These are phyloP conservation scores for Rhodomyrtus tomentosa DNA, from an alignment of 345 rosid genomes.

Conservation along the genomic window DNA sequence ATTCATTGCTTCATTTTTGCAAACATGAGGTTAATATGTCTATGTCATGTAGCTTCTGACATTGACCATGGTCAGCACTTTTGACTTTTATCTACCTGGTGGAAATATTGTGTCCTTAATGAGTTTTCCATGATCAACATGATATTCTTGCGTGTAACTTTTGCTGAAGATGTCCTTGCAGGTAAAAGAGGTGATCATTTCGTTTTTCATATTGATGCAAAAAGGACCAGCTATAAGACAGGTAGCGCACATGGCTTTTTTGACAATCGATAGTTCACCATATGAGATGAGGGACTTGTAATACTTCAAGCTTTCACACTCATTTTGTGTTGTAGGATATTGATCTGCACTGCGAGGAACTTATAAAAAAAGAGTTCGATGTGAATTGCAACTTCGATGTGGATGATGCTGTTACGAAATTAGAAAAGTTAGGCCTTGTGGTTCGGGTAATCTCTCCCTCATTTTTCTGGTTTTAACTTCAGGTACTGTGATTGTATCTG, in stretches of 20 bases:
- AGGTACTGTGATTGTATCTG: background rate
- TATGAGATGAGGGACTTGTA: background rate
- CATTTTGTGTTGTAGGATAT: slow-evolving; percentile 24
- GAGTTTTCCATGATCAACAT: background rate
- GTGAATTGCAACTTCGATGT: slow-evolving; percentile 65
- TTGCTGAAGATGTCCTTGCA: slow-evolving; percentile 6
- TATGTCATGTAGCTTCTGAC: background rate
- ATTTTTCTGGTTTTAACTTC: background rate
- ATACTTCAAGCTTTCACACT: background rate
- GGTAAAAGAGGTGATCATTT: slow-evolving; percentile 84
- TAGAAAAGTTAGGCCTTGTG: slow-evolving; percentile 57
- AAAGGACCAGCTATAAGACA: slow-evolving; percentile 35
- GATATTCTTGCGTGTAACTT: background rate
- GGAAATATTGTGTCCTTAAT: background rate
- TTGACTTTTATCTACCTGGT: background rate
- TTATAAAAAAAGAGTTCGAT: slow-evolving; percentile 41
- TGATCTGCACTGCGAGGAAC: slow-evolving; percentile 45
- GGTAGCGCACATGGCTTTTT: slow-evolving; percentile 4
- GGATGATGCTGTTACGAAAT: slow-evolving; percentile 61
- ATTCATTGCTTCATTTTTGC: background rate
- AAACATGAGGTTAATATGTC: background rate
- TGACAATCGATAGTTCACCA: background rate
- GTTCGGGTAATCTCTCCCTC: slow-evolving; percentile 21
- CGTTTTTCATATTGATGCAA: slow-evolving; percentile 54
- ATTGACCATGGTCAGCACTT: background rate